A percentile compares a stretch with the other conserved stretches of the same genome.
Evolutionary conservation across 176 grass and related monocot species (phyloP).

Genomic region (Phoenix dactylifera): DNA sequence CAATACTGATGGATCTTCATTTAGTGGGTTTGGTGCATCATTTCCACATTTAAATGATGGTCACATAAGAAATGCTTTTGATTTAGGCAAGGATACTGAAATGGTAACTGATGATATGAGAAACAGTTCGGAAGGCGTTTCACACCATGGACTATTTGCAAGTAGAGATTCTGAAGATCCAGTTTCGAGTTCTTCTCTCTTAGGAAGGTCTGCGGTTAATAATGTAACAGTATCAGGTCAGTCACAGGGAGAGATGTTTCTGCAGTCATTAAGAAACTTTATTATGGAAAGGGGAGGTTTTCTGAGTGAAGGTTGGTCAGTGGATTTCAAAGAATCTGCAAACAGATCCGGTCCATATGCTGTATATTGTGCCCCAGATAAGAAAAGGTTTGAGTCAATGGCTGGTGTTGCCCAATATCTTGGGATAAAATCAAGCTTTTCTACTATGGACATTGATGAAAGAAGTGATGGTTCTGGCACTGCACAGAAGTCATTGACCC

Average conservation of each 20-base stretch:
- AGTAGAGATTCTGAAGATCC: too few species aligned
- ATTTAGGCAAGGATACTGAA: conserved; percentile 37
- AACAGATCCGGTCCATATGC: conserved; percentile 1
- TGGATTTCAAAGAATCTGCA: not conserved
- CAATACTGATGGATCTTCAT: conserved; percentile 39
- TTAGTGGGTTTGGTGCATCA: conserved; percentile 40
- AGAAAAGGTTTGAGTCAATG: conserved; percentile 42
- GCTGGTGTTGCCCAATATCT: conserved; percentile 50
- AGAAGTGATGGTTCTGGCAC: conserved; percentile 43
- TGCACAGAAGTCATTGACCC: conserved; percentile 29
- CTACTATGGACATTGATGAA: conserved; percentile 37
- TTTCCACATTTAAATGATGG: conserved; percentile 34
- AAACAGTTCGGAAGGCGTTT: conserved; percentile 16
- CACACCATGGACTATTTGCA: not conserved
- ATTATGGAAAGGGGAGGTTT: too few species aligned
- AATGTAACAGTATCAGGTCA: too few species aligned
- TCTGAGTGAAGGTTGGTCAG: too few species aligned
- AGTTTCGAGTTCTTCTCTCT: too few species aligned
- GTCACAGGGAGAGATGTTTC: too few species aligned
- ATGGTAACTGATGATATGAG: conserved; percentile 24
- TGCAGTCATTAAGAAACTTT: too few species aligned
- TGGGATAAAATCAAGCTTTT: conserved; percentile 47
- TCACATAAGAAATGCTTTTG: conserved; percentile 33
- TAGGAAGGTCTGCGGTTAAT: too few species aligned
- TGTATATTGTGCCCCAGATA: conserved; percentile 37